Percentiles rank a stretch among this genome's conserved stretches.
These are phyloP conservation scores for Plasmodium falciparum DNA, from an alignment of 169 alveolate species.

Conservation along the genomic window DNA sequence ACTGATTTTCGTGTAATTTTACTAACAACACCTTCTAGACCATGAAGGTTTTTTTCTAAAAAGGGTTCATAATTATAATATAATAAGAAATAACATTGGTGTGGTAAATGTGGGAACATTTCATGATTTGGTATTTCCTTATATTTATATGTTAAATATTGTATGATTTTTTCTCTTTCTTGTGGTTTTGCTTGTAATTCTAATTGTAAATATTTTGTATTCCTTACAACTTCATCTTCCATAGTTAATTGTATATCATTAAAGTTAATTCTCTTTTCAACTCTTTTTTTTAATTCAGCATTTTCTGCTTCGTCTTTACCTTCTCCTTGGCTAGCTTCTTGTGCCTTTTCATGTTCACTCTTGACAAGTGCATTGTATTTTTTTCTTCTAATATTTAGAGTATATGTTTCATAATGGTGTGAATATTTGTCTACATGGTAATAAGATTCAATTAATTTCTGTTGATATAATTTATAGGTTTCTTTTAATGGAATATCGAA, in stretches of 20 bases:
- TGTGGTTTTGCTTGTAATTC: constrained; percentile 46
- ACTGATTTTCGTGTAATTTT: constrained; percentile 6
- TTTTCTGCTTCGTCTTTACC: not conserved
- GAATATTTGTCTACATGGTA: constrained; percentile 19
- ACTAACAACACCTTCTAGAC: constrained; percentile 36
- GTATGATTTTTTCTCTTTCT: constrained; percentile 26
- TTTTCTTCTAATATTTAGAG: constrained; percentile 20
- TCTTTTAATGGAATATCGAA: constrained; percentile 28
- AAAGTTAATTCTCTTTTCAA: not conserved
- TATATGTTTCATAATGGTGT: constrained; percentile 37
- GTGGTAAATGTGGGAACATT: constrained; percentile 40
- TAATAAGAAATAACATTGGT: constrained; percentile 46
- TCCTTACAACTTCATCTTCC: constrained; percentile 42
- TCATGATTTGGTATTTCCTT: constrained; percentile 33
- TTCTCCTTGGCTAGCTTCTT: not conserved
- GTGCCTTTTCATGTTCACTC: not conserved
- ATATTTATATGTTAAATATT: constrained; percentile 4
- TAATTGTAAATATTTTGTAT: constrained; percentile 24
- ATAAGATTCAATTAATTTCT: constrained; percentile 64
- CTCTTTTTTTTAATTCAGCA: not conserved
- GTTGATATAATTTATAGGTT: constrained; percentile 61
- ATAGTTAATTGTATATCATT: constrained; percentile 17
- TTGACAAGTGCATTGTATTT: constrained; percentile 3
- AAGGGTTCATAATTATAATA: constrained; percentile 50
- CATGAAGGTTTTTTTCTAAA: constrained; percentile 26